Conservation (phyloP, 352 stramenopile species). For the Phytopythium delawarense region DNA sequence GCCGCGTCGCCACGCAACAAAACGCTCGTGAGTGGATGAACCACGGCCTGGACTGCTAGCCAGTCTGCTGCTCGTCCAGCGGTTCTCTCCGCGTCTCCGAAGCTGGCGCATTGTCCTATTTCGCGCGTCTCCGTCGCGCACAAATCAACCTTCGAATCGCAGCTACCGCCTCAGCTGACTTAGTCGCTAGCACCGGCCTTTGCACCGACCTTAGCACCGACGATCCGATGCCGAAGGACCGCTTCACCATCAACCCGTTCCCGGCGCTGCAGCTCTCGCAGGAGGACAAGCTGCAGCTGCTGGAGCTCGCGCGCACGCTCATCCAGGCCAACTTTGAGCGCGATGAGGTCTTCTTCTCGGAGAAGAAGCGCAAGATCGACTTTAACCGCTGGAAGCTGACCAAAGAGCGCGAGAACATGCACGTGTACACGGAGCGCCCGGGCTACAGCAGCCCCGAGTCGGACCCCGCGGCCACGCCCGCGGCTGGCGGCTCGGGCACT, state of each 20-base stretch:
- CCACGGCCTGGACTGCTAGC: neutral
- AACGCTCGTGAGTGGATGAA: neutral
- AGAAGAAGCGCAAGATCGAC: conserved; percentile 17
- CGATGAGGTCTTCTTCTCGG: conserved; percentile 26
- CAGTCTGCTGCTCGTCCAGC: neutral
- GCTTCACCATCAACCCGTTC: conserved; percentile 38
- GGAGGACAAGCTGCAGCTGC: conserved; percentile 17
- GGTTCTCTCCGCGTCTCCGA: neutral
- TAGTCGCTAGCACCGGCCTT: neutral
- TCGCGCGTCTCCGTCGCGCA: neutral
- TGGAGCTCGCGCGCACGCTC: conserved; percentile 22
- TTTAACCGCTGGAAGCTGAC: conserved; percentile 27
- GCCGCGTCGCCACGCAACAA: neutral
- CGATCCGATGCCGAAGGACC: conserved; percentile 18
- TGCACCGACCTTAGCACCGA: neutral
- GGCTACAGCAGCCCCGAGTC: conserved; percentile 14
- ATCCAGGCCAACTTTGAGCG: conserved; percentile 23
- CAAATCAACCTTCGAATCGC: neutral
- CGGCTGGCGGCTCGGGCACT: conserved; percentile 15
- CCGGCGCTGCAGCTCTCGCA: conserved; percentile 19
- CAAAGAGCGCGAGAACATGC: conserved; percentile 21
- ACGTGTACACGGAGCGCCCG: conserved; percentile 24
- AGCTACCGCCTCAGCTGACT: neutral
- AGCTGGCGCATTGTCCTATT: neutral
- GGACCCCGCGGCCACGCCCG: conserved; percentile 1